A percentile compares a stretch with the other conserved stretches of the same genome.
These are phyloP conservation scores for Fusarium sp. DNA, from an alignment of 2,329 filamentous ascomycete species.

Conservation along the genomic window DNA sequence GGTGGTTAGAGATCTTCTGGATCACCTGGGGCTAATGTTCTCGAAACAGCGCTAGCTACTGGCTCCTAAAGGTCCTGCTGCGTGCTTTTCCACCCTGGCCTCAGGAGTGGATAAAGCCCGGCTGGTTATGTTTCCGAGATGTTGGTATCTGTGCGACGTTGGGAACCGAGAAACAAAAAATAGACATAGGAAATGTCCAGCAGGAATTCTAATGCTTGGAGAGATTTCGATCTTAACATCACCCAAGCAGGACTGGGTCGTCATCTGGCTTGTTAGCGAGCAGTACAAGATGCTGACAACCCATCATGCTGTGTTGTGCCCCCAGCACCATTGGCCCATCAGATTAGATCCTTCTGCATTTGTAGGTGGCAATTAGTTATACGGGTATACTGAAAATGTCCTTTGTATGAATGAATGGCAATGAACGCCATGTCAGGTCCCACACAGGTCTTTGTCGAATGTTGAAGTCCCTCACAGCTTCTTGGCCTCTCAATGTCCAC, in stretches of 20 bases:
- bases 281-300: conserved; percentile 13
- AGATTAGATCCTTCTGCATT: conserved; percentile 29
- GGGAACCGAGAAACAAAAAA: conserved; percentile 13
- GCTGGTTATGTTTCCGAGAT: conserved; percentile 48
- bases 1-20: conserved; percentile 39
- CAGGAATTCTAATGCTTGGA: conserved; percentile 5
- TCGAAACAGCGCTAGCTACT: conserved; percentile 40
- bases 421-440: conserved; percentile 20
- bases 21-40: conserved; percentile 35
- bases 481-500: background rate
- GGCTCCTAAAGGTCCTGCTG: conserved; percentile 31
- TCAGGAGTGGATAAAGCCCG: conserved; percentile 42
- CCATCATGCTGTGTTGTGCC: background rate
- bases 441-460: conserved; percentile 7
- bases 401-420: background rate
- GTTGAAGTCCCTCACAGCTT: conserved; percentile 12
- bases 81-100: conserved; percentile 28
- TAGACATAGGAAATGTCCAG: conserved; percentile 5
- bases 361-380: conserved; percentile 1
- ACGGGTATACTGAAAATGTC: background rate
- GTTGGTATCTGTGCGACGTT: conserved; percentile 42
- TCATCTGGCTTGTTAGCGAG: conserved; percentile 1
- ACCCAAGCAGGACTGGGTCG: background rate
- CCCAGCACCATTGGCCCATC: conserved; percentile 17
- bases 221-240: background rate